A percentile compares a stretch with the other conserved stretches of the same genome.
Evolutionary conservation across 768 basidiomycete genomes (phyloP).

Genomic region (Pisolithus sp.): DNA sequence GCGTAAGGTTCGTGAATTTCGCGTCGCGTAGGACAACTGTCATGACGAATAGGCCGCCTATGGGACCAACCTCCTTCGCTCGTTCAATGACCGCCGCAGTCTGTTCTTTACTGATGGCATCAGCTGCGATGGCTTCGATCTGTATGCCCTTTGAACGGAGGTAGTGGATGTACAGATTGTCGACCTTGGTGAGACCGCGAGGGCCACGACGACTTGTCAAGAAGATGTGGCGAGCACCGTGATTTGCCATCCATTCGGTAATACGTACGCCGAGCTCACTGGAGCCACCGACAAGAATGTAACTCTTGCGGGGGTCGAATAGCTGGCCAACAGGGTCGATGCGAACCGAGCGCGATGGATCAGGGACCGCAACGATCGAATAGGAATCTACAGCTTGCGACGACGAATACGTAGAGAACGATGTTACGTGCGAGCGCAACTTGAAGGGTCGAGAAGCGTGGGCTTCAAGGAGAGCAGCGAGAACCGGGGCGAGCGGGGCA

Average conservation of each 20-base stretch:
- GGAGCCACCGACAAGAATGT: constrained; percentile 19
- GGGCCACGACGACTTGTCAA: constrained; percentile 21
- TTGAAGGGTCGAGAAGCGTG: constrained; percentile 13
- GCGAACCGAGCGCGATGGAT: constrained; percentile 5
- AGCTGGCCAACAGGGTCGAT: constrained; percentile 22
- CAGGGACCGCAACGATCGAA: constrained; percentile 15
- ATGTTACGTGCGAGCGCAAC: not conserved
- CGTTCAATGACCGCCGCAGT: constrained; percentile 18
- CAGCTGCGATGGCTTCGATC: constrained; percentile 23
- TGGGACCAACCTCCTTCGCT: constrained; percentile 17
- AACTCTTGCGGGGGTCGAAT: constrained; percentile 25
- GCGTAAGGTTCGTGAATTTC: constrained; percentile 29
- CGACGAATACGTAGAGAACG: constrained; percentile 9
- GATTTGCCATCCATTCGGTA: constrained; percentile 29
- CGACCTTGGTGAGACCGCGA: constrained; percentile 16
- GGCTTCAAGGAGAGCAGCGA: constrained; percentile 14
- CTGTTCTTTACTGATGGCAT: constrained; percentile 17
- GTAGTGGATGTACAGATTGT: constrained; percentile 23
- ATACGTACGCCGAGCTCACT: constrained; percentile 22
- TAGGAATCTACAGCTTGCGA: constrained; percentile 1
- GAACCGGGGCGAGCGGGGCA: constrained; percentile 10
- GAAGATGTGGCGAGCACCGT: constrained; percentile 27
- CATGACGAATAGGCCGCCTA: constrained; percentile 30
- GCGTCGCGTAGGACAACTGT: constrained; percentile 29
- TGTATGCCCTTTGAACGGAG: constrained; percentile 19